Conservation (phyloP, 768 basidiomycete species). For the Mycena filopes region DNA sequence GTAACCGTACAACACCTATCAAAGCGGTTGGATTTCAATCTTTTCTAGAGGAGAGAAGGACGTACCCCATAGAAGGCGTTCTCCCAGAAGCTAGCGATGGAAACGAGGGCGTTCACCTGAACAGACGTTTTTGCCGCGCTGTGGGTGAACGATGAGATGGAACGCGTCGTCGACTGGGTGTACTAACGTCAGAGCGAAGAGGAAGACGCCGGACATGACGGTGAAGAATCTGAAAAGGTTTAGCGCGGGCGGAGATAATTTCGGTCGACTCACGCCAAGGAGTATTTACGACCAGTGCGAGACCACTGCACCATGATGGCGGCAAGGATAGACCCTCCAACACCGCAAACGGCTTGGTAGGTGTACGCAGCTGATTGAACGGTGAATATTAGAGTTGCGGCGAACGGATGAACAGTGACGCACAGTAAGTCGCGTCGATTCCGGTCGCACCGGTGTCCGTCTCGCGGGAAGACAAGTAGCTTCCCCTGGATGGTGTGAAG, state of each 20-base stretch:
- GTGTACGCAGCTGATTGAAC: slow-evolving; percentile 40
- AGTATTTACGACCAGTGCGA: slow-evolving; percentile 30
- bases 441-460: background rate
- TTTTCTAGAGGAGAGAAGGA: background rate
- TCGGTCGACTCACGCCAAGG: slow-evolving; percentile 29
- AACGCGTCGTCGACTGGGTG: slow-evolving; percentile 40
- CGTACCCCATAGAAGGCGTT: slow-evolving; percentile 33
- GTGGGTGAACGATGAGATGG: slow-evolving; percentile 49
- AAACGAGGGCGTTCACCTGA: slow-evolving; percentile 44
- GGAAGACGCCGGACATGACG: slow-evolving; percentile 64
- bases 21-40: background rate
- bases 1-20: slow-evolving; percentile 53
- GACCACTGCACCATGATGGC: slow-evolving; percentile 47
- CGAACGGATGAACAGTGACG: slow-evolving; percentile 47
- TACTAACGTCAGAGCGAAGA: slow-evolving; percentile 66
- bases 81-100: slow-evolving; percentile 34
- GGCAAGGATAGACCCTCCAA: slow-evolving; percentile 66
- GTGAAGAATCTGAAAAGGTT: slow-evolving; percentile 62
- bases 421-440: slow-evolving; percentile 48
- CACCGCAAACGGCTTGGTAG: slow-evolving; percentile 53
- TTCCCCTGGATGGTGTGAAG: slow-evolving; percentile 44
- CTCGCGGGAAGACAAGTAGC: slow-evolving; percentile 22
- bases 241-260: slow-evolving; percentile 58
- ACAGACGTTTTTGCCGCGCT: slow-evolving; percentile 60
- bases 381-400: slow-evolving; percentile 21